Evolutionary conservation across 116 monocot species (phyloP).

Genomic region (Trichopus zeylanicus): DNA sequence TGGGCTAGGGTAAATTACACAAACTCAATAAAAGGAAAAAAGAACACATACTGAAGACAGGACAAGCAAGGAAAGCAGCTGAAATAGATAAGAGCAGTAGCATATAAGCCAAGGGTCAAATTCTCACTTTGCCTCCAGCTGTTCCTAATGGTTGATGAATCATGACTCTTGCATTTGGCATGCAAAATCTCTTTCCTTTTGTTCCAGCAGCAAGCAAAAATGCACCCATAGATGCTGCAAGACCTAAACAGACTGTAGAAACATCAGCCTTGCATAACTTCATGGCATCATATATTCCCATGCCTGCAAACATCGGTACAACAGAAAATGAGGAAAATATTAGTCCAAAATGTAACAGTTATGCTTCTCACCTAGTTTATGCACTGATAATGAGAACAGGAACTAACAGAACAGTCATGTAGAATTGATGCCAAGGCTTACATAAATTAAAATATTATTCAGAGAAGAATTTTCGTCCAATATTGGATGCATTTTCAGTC

Average conservation of each 20-base stretch:
- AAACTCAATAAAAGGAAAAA: too few relatives aligned
- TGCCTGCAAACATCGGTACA: constrained; percentile 36
- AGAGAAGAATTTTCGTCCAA: too few relatives aligned
- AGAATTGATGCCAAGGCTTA: too few relatives aligned
- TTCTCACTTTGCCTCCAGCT: constrained; percentile 77
- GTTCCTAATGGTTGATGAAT: constrained; percentile 90
- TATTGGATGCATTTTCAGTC: too few relatives aligned
- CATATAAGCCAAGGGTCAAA: too few relatives aligned
- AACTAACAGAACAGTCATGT: too few relatives aligned
- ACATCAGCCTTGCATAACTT: constrained; percentile 97
- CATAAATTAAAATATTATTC: too few relatives aligned
- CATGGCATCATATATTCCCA: constrained; percentile 99
- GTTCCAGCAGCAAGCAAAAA: constrained; percentile 90
- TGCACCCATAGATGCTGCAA: constrained; percentile 96
- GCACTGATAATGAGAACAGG: too few relatives aligned
- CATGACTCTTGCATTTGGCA: constrained; percentile 99
- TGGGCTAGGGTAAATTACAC: too few relatives aligned
- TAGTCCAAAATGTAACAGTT: background rate
- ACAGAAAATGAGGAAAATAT: background rate
- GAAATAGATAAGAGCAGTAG: too few relatives aligned
- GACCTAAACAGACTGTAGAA: constrained; percentile 90
- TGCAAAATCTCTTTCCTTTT: constrained; percentile 94
- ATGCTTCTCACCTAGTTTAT: background rate
- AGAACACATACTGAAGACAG: too few relatives aligned
- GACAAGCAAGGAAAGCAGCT: too few relatives aligned